These are phyloP conservation scores for Linum tenue DNA, from an alignment of 345 rosid species.

Conservation along the genomic window DNA sequence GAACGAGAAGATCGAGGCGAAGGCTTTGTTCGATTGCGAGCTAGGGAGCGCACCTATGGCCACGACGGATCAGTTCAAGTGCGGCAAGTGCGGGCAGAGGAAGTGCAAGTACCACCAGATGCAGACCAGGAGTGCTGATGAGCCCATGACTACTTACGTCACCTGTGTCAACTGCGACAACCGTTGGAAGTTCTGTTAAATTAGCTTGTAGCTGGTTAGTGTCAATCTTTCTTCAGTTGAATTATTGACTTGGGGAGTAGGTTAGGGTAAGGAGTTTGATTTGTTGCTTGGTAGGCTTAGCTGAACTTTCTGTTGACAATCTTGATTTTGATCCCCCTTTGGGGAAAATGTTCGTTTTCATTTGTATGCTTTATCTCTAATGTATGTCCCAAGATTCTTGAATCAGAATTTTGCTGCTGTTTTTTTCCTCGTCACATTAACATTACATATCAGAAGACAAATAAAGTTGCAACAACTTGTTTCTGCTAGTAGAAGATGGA, in stretches of 20 bases:
- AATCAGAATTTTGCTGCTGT: not conserved
- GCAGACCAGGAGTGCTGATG: conserved; percentile 4
- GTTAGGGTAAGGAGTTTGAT: no score
- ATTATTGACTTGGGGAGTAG: not conserved
- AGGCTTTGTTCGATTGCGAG: not conserved
- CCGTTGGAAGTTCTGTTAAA: not conserved
- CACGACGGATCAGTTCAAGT: conserved; percentile 4
- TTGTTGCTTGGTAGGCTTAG: no score
- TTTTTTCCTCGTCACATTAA: no score
- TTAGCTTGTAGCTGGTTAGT: not conserved
- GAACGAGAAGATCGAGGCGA: conserved; percentile 1
- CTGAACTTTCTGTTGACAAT: no score
- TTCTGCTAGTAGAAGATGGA: not conserved
- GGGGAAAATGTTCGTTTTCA: no score
- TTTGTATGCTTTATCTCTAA: not conserved
- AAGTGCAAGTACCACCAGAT: not conserved
- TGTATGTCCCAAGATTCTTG: not conserved
- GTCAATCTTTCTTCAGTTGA: not conserved
- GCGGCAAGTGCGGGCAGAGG: not conserved
- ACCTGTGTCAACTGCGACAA: conserved; percentile 1
- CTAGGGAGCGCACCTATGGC: not conserved
- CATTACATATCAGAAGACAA: no score
- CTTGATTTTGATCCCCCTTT: no score
- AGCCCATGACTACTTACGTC: not conserved
- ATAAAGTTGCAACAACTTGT: not conserved